These are phyloP conservation scores for Cruciata laevipes DNA, from an alignment of 257 asterid genomes.

Conservation along the genomic window DNA sequence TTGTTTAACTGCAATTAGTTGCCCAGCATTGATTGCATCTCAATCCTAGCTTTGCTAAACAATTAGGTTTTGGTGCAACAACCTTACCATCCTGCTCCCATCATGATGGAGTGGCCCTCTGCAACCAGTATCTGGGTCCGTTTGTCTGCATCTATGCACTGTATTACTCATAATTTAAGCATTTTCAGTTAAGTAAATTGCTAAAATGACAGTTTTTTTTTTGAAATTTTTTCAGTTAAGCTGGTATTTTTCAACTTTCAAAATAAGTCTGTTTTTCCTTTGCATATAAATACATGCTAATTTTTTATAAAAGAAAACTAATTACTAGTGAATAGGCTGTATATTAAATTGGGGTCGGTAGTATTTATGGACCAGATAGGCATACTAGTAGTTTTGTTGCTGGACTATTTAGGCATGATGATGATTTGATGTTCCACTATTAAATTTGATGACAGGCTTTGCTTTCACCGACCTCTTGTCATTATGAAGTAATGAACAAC, in stretches of 20 bases:
- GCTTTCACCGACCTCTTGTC: conserved; percentile 1
- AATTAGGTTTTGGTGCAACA: conserved; percentile 6
- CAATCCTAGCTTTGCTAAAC: neutral
- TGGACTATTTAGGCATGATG: neutral
- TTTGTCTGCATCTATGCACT: neutral
- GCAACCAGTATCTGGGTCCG: neutral
- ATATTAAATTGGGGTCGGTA: neutral
- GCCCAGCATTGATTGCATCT: neutral
- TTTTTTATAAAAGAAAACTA: too few relatives aligned
- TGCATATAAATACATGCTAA: too few relatives aligned
- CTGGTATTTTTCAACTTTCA: too few relatives aligned
- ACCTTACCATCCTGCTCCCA: neutral
- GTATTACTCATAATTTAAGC: neutral
- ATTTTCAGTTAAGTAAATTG: too few relatives aligned
- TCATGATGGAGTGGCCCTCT: neutral
- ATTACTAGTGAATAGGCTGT: too few relatives aligned
- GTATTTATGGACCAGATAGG: neutral
- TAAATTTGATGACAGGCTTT: neutral
- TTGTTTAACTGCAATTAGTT: neutral
- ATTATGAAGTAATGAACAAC: neutral
- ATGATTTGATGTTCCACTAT: neutral
- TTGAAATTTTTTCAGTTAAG: too few relatives aligned
- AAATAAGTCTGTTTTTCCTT: too few relatives aligned
- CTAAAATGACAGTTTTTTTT: too few relatives aligned
- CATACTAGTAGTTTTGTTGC: neutral